phyloP scores from a whole-genome alignment of 2,329 filamentous ascomycete species.

The Epichloe sp. region DNA sequence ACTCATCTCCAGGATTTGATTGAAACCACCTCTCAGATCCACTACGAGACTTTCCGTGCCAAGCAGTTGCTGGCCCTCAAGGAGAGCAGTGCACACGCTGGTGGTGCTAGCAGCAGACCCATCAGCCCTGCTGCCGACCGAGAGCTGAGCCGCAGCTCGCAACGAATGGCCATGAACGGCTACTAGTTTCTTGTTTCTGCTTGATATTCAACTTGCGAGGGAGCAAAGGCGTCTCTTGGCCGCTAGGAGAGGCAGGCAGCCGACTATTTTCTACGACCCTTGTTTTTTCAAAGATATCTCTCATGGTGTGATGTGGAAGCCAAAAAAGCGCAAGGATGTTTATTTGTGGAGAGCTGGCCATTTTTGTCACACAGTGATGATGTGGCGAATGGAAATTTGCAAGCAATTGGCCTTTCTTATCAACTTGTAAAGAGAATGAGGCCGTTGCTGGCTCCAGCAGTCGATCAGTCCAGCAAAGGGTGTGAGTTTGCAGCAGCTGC shows the following conservation, averaged over 20 bases:
- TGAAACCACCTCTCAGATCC: slow-evolving; percentile 98
- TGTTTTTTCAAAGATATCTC: slow-evolving; percentile 13
- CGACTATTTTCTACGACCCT: slow-evolving; percentile 14
- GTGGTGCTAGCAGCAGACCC: slow-evolving; percentile 64
- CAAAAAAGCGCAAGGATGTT: slow-evolving; percentile 10
- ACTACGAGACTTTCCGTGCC: slow-evolving; percentile 99
- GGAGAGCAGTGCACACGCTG: slow-evolving; percentile 83
- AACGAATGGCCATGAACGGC: slow-evolving; percentile 97
- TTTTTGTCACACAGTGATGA: slow-evolving; percentile 9
- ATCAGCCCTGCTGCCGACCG: slow-evolving; percentile 92
- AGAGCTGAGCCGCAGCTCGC: slow-evolving; percentile 91
- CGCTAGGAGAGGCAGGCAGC: slow-evolving; percentile 9
- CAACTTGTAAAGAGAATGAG: slow-evolving; percentile 9
- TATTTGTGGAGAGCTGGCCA: slow-evolving; percentile 10
- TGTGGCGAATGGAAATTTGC: slow-evolving; percentile 6
- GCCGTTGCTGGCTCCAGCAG: slow-evolving; percentile 6
- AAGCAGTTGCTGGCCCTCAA: slow-evolving; percentile 97
- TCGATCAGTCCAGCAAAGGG: background rate
- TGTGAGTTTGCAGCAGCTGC: background rate
- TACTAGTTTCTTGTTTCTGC: slow-evolving; percentile 48
- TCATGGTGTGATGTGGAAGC: slow-evolving; percentile 17
- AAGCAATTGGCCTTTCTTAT: slow-evolving; percentile 9
- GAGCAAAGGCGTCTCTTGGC: slow-evolving; percentile 22
- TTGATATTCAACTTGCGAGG: slow-evolving; percentile 18
- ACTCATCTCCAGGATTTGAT: slow-evolving; percentile 98